phyloP scores from a whole-genome alignment of 805 yeast species.

The Kluyveromyces aestuarii region DNA sequence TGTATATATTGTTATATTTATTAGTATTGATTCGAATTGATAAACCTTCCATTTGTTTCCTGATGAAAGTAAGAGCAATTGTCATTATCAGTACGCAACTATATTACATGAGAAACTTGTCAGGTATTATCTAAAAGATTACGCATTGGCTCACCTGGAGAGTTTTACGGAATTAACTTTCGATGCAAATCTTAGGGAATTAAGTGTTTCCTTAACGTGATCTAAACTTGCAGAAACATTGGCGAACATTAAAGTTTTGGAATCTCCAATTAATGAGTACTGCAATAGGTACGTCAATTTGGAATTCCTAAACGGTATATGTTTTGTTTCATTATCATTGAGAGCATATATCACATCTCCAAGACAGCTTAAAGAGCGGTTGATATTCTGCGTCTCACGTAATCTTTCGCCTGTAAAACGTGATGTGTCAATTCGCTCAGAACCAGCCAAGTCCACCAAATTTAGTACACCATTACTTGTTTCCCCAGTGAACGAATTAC shows the following conservation, averaged over 20 bases:
- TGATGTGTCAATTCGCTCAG: constrained; percentile 71
- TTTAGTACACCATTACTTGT: constrained; percentile 54
- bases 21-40: neutral
- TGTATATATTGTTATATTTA: neutral
- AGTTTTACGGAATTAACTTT: constrained; percentile 55
- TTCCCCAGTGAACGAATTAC: constrained; percentile 40
- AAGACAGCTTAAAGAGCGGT: constrained; percentile 75
- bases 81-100: too few relatives aligned
- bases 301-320: constrained; percentile 91
- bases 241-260: constrained; percentile 90
- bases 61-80: too few relatives aligned
- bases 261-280: constrained; percentile 73
- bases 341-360: constrained; percentile 84
- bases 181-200: constrained; percentile 82
- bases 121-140: too few relatives aligned
- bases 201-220: constrained; percentile 69
- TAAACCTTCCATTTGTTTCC: neutral
- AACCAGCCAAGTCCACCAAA: constrained; percentile 87
- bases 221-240: constrained; percentile 61
- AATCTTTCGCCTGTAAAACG: constrained; percentile 74
- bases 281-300: constrained; percentile 82
- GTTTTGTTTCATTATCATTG: constrained; percentile 59
- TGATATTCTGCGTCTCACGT: constrained; percentile 81
- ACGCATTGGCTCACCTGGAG: neutral
- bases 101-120: too few relatives aligned